Evolutionary conservation across 2,329 filamentous ascomycete species (phyloP).

Genomic region (Trichothecium sympodiale): DNA sequence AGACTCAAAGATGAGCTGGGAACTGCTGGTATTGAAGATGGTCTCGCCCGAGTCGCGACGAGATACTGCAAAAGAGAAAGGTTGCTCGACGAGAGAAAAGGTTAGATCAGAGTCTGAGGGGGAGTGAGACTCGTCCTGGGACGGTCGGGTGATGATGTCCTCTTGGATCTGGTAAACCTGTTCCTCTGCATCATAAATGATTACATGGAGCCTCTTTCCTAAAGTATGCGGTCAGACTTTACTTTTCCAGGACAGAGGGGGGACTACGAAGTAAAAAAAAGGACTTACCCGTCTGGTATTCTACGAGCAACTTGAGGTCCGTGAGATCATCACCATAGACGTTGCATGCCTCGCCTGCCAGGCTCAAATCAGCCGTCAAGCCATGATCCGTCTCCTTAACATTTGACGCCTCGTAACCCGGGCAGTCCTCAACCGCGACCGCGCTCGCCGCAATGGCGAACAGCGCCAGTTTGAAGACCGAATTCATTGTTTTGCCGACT

Average conservation of each 20-base stretch:
- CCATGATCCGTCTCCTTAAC: slow-evolving; percentile 35
- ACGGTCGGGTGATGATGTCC: slow-evolving; percentile 50
- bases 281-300: slow-evolving; percentile 45
- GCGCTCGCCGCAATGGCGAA: no score
- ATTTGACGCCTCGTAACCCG: slow-evolving; percentile 53
- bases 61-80: slow-evolving; percentile 53
- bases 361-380: slow-evolving; percentile 27
- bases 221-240: no score
- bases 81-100: slow-evolving; percentile 17
- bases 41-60: slow-evolving; percentile 23
- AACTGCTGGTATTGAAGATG: slow-evolving; percentile 56
- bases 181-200: slow-evolving; percentile 55
- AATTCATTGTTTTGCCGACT: no score
- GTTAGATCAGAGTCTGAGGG: slow-evolving; percentile 28
- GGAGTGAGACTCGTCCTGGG: slow-evolving; percentile 16
- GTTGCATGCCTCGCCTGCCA: slow-evolving; percentile 14
- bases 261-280: no score
- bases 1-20: slow-evolving; percentile 57
- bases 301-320: slow-evolving; percentile 41
- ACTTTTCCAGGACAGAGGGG: no score
- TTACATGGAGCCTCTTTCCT: slow-evolving; percentile 59
- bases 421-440: slow-evolving; percentile 27
- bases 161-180: slow-evolving; percentile 62
- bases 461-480: no score
- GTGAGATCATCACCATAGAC: slow-evolving; percentile 12